Base-by-base conservation (phyloP, 768 basidiomycete genomes). In the Strobilomyces dryophilus region DNA sequence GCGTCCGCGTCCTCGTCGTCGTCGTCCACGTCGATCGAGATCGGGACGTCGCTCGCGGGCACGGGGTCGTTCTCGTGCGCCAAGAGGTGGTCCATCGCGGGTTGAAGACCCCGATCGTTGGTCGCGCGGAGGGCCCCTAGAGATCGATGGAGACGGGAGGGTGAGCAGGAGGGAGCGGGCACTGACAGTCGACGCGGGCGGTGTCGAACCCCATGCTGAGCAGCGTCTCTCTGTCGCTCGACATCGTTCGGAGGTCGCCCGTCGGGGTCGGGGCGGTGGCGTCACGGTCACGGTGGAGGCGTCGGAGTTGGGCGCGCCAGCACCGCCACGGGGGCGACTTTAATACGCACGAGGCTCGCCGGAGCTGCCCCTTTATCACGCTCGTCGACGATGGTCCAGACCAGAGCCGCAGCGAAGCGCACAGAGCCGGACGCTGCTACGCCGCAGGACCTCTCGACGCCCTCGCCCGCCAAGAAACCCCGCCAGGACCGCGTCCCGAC, bases 61-160 rank as follows among this genome's bases (percentile, higher is more conserved):
- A 95, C 74, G 1, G 85, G 76, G 53, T 92, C 75, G 6, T 81
- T 81, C 47, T 89, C 85, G 63, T 98, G 80, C 69, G 85, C 88
- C 35, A 97, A 72, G 35, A 97, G 74, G 69, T 89, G 86, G 62
- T 97, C 94, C 88, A 94, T 89, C 20, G 89, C 89, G 8, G 87
- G 88, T 66, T 97, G 95, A 0, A 98, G 75, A 4, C 94, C 95
- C 27, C 88, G 80, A 60, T 84, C 83, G 34, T 76, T 79, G 9
- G 93, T 97, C 6, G 90, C 89, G 60, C 85, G 86, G 53, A 95
- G 70, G 5, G 94, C 94, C 94, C 93, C 93, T 95, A 34, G 32
- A 3, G 9, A 3, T 6, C 32, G 32, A 10, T 34, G 5, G 11
- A 34, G 6, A 10, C 32, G 5, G 14, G 32, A 34, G 5, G 32